Evolutionary conservation across 2,329 filamentous ascomycete genomes (phyloP).

Genomic region (Chaetothyriales sp.): DNA sequence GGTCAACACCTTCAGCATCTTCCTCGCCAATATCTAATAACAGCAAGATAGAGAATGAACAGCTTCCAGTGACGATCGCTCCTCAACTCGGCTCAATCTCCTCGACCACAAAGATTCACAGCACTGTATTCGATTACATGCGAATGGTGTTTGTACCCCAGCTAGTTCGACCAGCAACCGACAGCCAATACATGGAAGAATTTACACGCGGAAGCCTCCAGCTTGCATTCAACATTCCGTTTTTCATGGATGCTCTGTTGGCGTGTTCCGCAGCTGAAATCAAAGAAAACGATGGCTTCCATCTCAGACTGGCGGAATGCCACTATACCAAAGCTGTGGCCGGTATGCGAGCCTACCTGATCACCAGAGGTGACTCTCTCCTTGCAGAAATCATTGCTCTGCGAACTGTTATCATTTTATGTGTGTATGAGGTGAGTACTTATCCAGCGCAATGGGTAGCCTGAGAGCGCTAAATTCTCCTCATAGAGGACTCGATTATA

Average conservation of each 20-base stretch:
- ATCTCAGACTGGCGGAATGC: slow-evolving; percentile 8
- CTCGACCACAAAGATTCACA: background rate
- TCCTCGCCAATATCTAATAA: background rate
- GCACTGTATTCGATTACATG: slow-evolving; percentile 17
- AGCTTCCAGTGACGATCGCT: no score
- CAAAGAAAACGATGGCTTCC: slow-evolving; percentile 3
- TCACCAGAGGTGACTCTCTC: background rate
- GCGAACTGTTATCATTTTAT: slow-evolving; percentile 15
- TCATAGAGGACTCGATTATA: slow-evolving; percentile 13
- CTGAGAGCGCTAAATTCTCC: no score
- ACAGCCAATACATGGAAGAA: slow-evolving; percentile 5
- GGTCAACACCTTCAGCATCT: no score
- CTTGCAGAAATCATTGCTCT: slow-evolving; percentile 8
- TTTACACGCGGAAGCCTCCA: slow-evolving; percentile 9
- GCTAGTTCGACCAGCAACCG: slow-evolving; percentile 14
- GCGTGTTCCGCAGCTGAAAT: slow-evolving; percentile 18
- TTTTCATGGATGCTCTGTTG: slow-evolving; percentile 18
- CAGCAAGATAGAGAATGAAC: background rate
- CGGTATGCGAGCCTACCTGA: slow-evolving; percentile 1
- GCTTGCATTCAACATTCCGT: slow-evolving; percentile 10
- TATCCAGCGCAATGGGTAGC: no score
- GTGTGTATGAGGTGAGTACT: slow-evolving; percentile 18
- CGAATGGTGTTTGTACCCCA: slow-evolving; percentile 15
- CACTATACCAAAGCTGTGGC: slow-evolving; percentile 11
- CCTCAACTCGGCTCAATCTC: background rate